Evolutionary conservation across 345 rosid species (phyloP).

Genomic region (Hibiscus mutabilis): DNA sequence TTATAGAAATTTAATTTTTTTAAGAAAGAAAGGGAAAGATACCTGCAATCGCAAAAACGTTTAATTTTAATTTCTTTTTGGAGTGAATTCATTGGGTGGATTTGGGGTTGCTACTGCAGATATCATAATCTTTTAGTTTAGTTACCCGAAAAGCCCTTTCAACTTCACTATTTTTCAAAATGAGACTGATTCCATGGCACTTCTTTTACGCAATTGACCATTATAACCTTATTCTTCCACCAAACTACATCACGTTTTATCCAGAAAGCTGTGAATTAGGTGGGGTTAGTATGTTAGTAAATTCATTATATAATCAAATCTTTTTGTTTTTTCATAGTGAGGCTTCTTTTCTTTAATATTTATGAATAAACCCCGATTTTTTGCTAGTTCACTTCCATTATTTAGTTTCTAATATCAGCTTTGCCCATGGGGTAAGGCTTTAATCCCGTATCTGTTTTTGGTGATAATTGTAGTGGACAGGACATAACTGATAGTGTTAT

Average conservation of each 20-base stretch:
- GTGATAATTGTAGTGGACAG: no score
- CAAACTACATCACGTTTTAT: neutral
- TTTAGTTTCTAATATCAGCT: no score
- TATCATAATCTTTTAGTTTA: slow-evolving; percentile 12
- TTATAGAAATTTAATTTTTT: neutral
- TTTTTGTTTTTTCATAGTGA: neutral
- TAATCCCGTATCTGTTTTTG: no score
- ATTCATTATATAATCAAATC: neutral
- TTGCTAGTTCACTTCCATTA: no score
- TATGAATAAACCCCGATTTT: no score
- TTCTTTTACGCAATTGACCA: no score
- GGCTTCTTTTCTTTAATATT: neutral
- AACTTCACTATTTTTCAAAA: neutral
- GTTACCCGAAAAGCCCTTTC: slow-evolving; percentile 13
- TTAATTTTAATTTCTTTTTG: neutral
- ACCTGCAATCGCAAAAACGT: no score
- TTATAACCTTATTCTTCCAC: neutral
- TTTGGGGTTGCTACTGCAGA: slow-evolving; percentile 24
- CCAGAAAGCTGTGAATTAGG: no score
- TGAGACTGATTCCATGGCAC: no score
- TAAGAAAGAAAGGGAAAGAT: no score
- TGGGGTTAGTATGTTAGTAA: neutral
- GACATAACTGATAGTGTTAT: no score
- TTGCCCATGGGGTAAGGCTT: no score
- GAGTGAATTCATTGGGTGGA: slow-evolving; percentile 14